phyloP scores from a whole-genome alignment of 139 green algal genomes.

The Picochlorum sp. region DNA sequence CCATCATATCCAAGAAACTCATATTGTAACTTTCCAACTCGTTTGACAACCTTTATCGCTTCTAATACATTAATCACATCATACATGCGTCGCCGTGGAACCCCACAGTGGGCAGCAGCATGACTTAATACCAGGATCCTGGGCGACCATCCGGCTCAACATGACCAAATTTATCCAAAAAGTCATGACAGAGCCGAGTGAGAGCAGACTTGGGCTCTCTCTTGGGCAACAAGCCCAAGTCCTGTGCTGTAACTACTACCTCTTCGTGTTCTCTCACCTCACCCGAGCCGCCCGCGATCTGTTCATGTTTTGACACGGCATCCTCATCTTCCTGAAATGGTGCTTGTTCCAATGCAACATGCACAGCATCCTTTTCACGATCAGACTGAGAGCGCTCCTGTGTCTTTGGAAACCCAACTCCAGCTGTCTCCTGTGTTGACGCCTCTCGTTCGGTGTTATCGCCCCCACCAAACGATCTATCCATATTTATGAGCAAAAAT shows the following conservation, averaged over 20 bases:
- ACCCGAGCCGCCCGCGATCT: not conserved
- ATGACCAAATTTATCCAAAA: constrained; percentile 35
- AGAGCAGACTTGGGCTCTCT: constrained; percentile 28
- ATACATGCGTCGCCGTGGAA: constrained; percentile 68
- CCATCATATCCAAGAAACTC: constrained; percentile 37
- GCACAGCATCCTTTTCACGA: not conserved
- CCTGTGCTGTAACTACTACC: not conserved
- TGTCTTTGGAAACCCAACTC: too few species aligned
- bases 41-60: constrained; percentile 46
- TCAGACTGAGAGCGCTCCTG: not conserved
- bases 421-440: too few species aligned
- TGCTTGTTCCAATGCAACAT: not conserved
- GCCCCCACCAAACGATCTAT: too few species aligned
- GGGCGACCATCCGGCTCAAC: constrained; percentile 19
- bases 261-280: not conserved
- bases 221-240: not conserved
- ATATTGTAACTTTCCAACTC: constrained; percentile 44
- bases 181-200: constrained; percentile 41
- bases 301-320: not conserved
- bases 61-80: constrained; percentile 84
- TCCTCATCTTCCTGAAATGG: constrained; percentile 6
- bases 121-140: constrained; percentile 37
- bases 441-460: too few species aligned
- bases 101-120: constrained; percentile 36
- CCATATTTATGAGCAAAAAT: too few species aligned